Evolutionary conservation across 208 protist species (phyloP), one percentile per base, ranked within the genome.

Genomic region (Vickermania spadyakhi): DNA sequence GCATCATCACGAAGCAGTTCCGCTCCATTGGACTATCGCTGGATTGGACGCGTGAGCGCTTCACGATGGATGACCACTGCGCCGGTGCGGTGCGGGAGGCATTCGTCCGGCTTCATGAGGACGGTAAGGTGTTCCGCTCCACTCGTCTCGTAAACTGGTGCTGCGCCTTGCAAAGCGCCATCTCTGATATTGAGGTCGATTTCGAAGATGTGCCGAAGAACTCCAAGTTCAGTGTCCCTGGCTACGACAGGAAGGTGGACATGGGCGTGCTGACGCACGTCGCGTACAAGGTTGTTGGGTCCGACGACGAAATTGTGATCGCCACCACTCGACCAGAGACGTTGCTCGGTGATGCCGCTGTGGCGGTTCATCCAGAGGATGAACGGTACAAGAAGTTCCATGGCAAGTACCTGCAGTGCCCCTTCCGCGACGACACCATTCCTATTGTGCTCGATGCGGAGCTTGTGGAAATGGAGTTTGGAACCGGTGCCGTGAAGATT

Each of bases 81-180:
- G 83, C 77, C 3, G 51, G 62, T n/a, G 97, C 98, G 42, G 98
- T 99, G 25, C 70, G 78, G 4, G 96, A 98, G 68, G 97, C 96
- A 0, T 99, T 99, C 77, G 81, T 99, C 28, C 72, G 78, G 41
- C 70, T 99, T 56, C 90, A 97, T 77, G 87, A 99, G 45, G 81
- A 97, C 52, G 97, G 94, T 13, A 53, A 98, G 2, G 97, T 99
- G 59, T 97, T 98, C 71, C 83, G 99, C 50, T 81, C 83, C n/a
- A 98, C 90, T 7, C 80, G 98, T n/a, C 79, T 99, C 2, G 97
- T 99, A 52, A 99, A 99, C 85, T 99, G 99, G 99, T 98, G 95
- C 74, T 98, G 94, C 66, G 58, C 84, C 27, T 84, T 99, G 28
- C 87, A 99, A 73, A 99, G 98, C 42, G 99, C 98, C 54, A 99